Percentiles rank a stretch among this genome's conserved stretches.
Conservation (phyloP, 2,329 filamentous ascomycete species). For the Trichoderma breve region DNA sequence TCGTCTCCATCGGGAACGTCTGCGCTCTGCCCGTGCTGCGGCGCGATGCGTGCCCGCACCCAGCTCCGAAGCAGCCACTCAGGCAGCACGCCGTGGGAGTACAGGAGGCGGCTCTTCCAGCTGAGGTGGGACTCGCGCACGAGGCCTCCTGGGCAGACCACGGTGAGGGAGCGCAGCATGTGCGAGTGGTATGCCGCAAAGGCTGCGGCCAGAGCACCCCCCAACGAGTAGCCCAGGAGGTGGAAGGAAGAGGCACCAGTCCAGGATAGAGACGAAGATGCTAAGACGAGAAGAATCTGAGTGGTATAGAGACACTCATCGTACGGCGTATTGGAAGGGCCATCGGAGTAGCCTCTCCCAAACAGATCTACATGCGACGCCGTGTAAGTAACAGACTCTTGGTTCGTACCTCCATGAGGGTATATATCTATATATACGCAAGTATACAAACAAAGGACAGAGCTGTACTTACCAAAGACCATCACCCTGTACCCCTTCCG, state of each 20-base stretch:
- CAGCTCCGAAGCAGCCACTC: slow-evolving; percentile 54
- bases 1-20: slow-evolving; percentile 40
- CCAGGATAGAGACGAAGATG: slow-evolving; percentile 61
- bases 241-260: slow-evolving; percentile 57
- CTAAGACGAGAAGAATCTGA: slow-evolving; percentile 64
- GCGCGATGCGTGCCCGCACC: slow-evolving; percentile 50
- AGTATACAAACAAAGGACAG: neutral
- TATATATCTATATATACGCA: neutral
- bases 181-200: slow-evolving; percentile 69
- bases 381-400: no score
- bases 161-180: slow-evolving; percentile 60
- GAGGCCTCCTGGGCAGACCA: slow-evolving; percentile 68
- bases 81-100: slow-evolving; percentile 59
- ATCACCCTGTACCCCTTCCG: slow-evolving; percentile 70
- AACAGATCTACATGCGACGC: slow-evolving; percentile 58
- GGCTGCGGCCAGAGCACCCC: slow-evolving; percentile 68
- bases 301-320: slow-evolving; percentile 63
- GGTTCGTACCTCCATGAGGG: no score
- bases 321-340: slow-evolving; percentile 58
- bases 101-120: slow-evolving; percentile 60
- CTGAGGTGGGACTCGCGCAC: slow-evolving; percentile 62
- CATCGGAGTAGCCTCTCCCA: slow-evolving; percentile 75
- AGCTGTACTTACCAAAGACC: slow-evolving; percentile 61
- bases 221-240: slow-evolving; percentile 76
- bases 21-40: slow-evolving; percentile 35